phyloP scores from a whole-genome alignment of 257 asterid species.

The Przewalskia tangutica region DNA sequence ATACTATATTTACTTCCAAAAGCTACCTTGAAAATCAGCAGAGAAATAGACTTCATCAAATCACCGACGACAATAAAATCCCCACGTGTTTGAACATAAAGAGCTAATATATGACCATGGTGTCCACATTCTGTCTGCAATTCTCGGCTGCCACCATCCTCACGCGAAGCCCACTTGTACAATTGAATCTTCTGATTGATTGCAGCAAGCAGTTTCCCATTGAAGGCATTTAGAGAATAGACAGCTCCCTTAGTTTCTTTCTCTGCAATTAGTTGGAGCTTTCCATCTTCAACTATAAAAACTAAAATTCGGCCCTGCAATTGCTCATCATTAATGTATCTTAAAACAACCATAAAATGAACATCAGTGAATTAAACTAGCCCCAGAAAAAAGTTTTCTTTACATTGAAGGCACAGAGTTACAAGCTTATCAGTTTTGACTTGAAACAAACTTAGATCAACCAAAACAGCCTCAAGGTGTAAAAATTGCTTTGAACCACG shows the following conservation, averaged over 20 bases:
- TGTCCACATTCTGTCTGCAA: slow-evolving; percentile 98
- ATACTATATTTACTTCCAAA: neutral
- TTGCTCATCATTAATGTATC: neutral
- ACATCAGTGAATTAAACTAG: neutral
- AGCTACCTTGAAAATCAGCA: slow-evolving; percentile 83
- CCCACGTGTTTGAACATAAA: slow-evolving; percentile 94
- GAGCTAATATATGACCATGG: slow-evolving; percentile 96
- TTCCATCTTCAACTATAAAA: slow-evolving; percentile 93
- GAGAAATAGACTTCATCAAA: slow-evolving; percentile 91
- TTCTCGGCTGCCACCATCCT: slow-evolving; percentile 70
- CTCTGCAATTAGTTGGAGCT: slow-evolving; percentile 83
- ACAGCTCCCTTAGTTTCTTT: slow-evolving; percentile 98
- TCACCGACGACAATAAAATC: slow-evolving; percentile 96
- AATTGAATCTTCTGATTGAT: slow-evolving; percentile 93
- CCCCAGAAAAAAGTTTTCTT: neutral
- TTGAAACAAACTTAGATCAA: neutral
- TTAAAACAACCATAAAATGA: neutral
- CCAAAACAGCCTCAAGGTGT: neutral
- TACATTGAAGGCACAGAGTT: neutral
- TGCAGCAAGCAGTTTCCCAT: slow-evolving; percentile 94
- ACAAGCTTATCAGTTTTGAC: neutral
- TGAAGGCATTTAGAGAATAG: slow-evolving; percentile 86
- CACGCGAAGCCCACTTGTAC: slow-evolving; percentile 94
- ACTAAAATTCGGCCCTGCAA: slow-evolving; percentile 88
- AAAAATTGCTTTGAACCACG: neutral